A percentile compares a stretch with the other conserved stretches of the same genome.
Evolutionary conservation across 2,329 filamentous ascomycete species (phyloP).

Genomic region (Gnomoniopsis sp.): DNA sequence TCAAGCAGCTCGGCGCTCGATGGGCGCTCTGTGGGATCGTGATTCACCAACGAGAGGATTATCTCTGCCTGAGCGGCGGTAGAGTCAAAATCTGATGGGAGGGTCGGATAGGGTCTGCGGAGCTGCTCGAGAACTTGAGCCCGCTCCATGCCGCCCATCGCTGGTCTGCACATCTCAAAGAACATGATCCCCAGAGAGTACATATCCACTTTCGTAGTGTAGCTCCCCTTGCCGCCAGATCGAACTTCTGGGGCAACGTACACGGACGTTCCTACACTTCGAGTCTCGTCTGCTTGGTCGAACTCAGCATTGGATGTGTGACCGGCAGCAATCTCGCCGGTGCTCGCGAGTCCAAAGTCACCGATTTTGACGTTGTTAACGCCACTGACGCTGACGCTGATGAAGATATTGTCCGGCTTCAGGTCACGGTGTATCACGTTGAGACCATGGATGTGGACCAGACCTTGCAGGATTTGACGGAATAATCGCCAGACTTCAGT

Average conservation of each 20-base stretch:
- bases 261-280: conserved; percentile 72
- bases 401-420: conserved; percentile 97
- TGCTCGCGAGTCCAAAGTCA: conserved; percentile 92
- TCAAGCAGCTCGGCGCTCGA: conserved; percentile 78
- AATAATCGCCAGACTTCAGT: conserved; percentile 88
- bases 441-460: conserved; percentile 84
- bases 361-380: conserved; percentile 91
- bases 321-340: conserved; percentile 70
- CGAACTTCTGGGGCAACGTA: conserved; percentile 93
- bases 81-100: conserved; percentile 71
- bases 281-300: conserved; percentile 63
- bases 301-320: conserved; percentile 39
- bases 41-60: conserved; percentile 74
- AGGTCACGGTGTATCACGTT: conserved; percentile 94
- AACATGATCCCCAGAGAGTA: conserved; percentile 96
- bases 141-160: conserved; percentile 61
- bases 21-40: conserved; percentile 78
- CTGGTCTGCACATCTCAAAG: conserved; percentile 88
- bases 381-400: conserved; percentile 64
- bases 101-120: conserved; percentile 60
- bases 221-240: conserved; percentile 69
- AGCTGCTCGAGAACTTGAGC: conserved; percentile 64
- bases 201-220: conserved; percentile 97
- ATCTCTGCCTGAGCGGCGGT: conserved; percentile 76
- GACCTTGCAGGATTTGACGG: conserved; percentile 83